Evolutionary conservation across 202 grass and related monocot species (phyloP).

Genomic region (Saccharum hybrid): DNA sequence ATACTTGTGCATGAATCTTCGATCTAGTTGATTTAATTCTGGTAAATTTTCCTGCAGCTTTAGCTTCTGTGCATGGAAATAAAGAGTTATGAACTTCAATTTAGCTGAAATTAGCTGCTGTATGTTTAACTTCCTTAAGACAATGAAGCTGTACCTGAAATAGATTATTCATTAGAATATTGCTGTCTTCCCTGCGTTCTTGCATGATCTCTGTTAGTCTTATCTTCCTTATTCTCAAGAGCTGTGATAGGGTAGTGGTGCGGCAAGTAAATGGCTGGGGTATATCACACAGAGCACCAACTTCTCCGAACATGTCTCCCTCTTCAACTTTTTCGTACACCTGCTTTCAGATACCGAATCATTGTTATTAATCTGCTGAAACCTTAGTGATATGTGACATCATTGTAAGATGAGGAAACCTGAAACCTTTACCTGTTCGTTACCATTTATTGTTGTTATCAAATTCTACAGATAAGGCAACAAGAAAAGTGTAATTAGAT

Average conservation of each 20-base stretch:
- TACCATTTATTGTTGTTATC: conserved; percentile 51
- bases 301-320: conserved; percentile 67
- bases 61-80: conserved; percentile 52
- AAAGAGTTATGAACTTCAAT: conserved; percentile 35
- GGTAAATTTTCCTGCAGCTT: conserved; percentile 53
- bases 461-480: conserved; percentile 51
- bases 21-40: conserved; percentile 53
- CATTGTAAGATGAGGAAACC: conserved; percentile 1
- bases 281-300: conserved; percentile 55
- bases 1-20: conserved; percentile 42
- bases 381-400: conserved; percentile 5
- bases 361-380: conserved; percentile 31
- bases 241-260: conserved; percentile 58
- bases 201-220: conserved; percentile 57
- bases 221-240: conserved; percentile 64
- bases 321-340: conserved; percentile 48
- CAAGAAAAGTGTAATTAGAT: conserved; percentile 31
- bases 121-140: not conserved
- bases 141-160: conserved; percentile 60
- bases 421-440: conserved; percentile 54
- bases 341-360: conserved; percentile 51
- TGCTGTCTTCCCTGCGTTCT: conserved; percentile 58
- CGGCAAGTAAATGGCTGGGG: conserved; percentile 69
- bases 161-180: conserved; percentile 67
- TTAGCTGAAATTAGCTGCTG: conserved; percentile 20